Conservation (phyloP, 176 grass and related monocot genomes). For the Lolium rigidum region DNA sequence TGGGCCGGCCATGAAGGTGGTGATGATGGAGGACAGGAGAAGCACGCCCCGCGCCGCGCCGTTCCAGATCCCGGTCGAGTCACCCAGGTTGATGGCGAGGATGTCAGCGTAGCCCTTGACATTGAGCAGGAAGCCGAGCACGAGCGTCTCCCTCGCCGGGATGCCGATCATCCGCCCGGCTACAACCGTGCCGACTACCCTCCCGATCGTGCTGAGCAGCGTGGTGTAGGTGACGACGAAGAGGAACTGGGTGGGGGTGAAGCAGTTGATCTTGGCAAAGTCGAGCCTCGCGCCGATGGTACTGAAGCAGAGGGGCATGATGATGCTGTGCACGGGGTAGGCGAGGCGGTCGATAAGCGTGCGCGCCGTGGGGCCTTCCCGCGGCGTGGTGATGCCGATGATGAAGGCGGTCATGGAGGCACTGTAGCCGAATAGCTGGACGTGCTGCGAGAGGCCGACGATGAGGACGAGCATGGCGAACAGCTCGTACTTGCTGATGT, state of each 20-base stretch:
- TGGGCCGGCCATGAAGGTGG: conserved; percentile 66
- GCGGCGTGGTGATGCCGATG: conserved; percentile 60
- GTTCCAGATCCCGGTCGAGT: conserved; percentile 45
- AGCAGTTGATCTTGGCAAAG: conserved; percentile 34
- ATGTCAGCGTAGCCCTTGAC: conserved; percentile 77
- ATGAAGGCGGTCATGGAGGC: conserved; percentile 67
- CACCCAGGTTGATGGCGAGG: conserved; percentile 51
- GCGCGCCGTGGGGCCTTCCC: conserved; percentile 63
- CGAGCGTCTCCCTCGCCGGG: conserved; percentile 45
- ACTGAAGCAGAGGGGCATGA: conserved; percentile 75
- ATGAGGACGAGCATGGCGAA: conserved; percentile 51
- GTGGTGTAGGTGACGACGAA: conserved; percentile 47
- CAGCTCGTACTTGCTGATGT: conserved; percentile 60
- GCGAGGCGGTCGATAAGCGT: conserved; percentile 63
- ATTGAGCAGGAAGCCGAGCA: conserved; percentile 73
- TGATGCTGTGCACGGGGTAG: conserved; percentile 60
- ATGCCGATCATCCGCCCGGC: conserved; percentile 44
- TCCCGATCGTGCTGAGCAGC: conserved; percentile 51
- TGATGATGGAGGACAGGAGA: conserved; percentile 52
- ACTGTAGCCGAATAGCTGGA: conserved; percentile 49
- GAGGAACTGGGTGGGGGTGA: neutral
- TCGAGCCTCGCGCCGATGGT: conserved; percentile 53
- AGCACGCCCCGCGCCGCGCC: conserved; percentile 42
- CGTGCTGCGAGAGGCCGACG: conserved; percentile 6
- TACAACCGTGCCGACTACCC: conserved; percentile 63